Percentiles rank a stretch among this genome's conserved stretches.
Evolutionary conservation across 2,329 filamentous ascomycete genomes (phyloP).

Genomic region (Zymoseptoria passerinii): DNA sequence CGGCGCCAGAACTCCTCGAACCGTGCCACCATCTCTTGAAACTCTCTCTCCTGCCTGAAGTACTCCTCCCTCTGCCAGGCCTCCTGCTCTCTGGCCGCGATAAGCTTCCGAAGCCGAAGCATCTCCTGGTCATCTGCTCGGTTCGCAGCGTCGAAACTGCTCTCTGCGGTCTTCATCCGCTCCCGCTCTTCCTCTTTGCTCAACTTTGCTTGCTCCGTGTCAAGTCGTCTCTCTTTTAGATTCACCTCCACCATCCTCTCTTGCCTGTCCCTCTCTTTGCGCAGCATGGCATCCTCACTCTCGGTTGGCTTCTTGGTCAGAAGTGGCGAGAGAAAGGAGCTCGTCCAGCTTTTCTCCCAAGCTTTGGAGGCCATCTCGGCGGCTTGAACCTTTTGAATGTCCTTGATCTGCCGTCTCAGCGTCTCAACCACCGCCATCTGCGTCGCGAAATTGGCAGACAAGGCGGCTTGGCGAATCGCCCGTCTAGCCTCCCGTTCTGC

Average conservation of each 20-base stretch:
- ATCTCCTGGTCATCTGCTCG: conserved; percentile 17
- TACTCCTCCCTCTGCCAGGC: not conserved
- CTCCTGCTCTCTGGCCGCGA: conserved; percentile 7
- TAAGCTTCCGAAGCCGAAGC: conserved; percentile 7
- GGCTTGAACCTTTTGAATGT: conserved; percentile 23
- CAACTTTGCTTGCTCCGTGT: conserved; percentile 15
- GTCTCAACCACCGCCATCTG: conserved; percentile 18
- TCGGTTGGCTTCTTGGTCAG: conserved; percentile 25
- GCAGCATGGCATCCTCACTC: conserved; percentile 28
- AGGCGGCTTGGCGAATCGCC: conserved; percentile 18
- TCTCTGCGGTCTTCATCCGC: conserved; percentile 4
- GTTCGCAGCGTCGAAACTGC: conserved; percentile 17
- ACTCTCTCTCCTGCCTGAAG: not conserved
- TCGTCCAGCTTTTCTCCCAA: conserved; percentile 27
- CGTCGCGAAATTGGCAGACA: conserved; percentile 9
- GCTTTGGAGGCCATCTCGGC: conserved; percentile 26
- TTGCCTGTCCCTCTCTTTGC: conserved; percentile 26
- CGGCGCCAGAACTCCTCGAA: not conserved
- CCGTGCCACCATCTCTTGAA: not conserved
- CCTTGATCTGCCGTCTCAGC: conserved; percentile 27
- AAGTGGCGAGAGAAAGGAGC: conserved; percentile 24
- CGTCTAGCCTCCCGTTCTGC: conserved; percentile 25
- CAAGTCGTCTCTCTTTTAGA: conserved; percentile 28
- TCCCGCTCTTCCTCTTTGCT: conserved; percentile 7
- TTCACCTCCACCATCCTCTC: conserved; percentile 28